Evolutionary conservation across 495 filamentous ascomycete genomes (phyloP).

Genomic region (Aspergillus bertholletiae): DNA sequence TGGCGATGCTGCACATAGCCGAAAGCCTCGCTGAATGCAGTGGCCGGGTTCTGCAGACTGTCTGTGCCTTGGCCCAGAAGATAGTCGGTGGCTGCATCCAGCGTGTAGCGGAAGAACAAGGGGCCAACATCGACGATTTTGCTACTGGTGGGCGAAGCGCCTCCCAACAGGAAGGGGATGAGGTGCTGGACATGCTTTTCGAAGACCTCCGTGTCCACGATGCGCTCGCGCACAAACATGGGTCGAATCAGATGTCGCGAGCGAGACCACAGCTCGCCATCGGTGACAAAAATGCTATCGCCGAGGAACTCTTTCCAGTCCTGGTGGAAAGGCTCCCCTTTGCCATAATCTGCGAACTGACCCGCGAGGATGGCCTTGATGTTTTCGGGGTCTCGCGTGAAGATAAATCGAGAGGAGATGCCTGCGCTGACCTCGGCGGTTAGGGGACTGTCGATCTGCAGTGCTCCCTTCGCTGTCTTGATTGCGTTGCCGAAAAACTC

Average conservation of each 20-base stretch:
- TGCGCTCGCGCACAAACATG: conserved; percentile 78
- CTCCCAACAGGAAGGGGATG: conserved; percentile 55
- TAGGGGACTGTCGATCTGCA: conserved; percentile 23
- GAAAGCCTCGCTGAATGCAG: conserved; percentile 69
- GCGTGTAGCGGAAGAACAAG: conserved; percentile 75
- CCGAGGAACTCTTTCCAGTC: conserved; percentile 74
- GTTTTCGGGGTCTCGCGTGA: conserved; percentile 64
- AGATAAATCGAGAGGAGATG: conserved; percentile 51
- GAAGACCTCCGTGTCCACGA: conserved; percentile 76
- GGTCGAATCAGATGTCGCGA: conserved; percentile 76
- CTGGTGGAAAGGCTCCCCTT: conserved; percentile 63
- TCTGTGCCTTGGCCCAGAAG: conserved; percentile 74
- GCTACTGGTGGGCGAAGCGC: conserved; percentile 34
- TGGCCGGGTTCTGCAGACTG: conserved; percentile 56
- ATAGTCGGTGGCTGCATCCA: conserved; percentile 83
- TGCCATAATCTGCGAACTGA: conserved; percentile 66
- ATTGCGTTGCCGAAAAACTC: conserved; percentile 62
- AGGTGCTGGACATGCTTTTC: conserved; percentile 71
- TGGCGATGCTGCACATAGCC: conserved; percentile 68
- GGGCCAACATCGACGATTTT: conserved; percentile 62
- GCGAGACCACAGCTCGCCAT: conserved; percentile 69
- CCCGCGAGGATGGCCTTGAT: conserved; percentile 79
- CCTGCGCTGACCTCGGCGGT: conserved; percentile 61
- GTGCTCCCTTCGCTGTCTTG: conserved; percentile 25
- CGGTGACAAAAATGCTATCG: conserved; percentile 75